Conservation (phyloP, 2,329 filamentous ascomycete species). For the Fusarium nisikadoi region DNA sequence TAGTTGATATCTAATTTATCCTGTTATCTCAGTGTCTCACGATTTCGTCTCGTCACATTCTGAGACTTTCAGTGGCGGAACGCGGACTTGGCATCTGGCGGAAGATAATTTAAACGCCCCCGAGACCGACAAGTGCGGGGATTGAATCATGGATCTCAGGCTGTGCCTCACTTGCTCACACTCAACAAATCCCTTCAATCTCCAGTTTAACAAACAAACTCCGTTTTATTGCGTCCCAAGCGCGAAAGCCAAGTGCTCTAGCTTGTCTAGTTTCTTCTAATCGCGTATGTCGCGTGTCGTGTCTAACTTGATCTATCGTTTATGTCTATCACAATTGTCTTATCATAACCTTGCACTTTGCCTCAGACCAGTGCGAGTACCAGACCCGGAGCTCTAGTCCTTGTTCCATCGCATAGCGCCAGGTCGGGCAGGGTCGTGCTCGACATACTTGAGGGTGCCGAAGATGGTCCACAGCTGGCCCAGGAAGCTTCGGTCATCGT, state of each 20-base stretch:
- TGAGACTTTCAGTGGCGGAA: background rate
- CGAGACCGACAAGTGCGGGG: background rate
- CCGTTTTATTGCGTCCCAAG: slow-evolving; percentile 24
- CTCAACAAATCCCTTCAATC: background rate
- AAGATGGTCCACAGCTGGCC: slow-evolving; percentile 46
- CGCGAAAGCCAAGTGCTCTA: slow-evolving; percentile 22
- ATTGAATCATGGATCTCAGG: background rate
- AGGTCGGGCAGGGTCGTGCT: slow-evolving; percentile 40
- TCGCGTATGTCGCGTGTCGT: slow-evolving; percentile 22
- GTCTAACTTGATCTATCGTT: slow-evolving; percentile 35
- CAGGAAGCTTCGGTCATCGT: slow-evolving; percentile 44
- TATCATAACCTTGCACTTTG: slow-evolving; percentile 3
- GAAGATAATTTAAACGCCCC: slow-evolving; percentile 11
- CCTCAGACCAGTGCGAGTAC: background rate
- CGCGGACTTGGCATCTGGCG: background rate
- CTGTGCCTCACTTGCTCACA: background rate
- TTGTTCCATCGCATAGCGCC: slow-evolving; percentile 44
- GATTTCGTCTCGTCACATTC: background rate
- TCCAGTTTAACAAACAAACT: slow-evolving; percentile 17
- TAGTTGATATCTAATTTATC: background rate
- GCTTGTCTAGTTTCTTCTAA: slow-evolving; percentile 19
- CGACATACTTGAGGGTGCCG: slow-evolving; percentile 46
- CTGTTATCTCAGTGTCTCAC: background rate
- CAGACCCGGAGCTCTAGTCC: slow-evolving; percentile 33
- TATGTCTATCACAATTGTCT: slow-evolving; percentile 29